Base-by-base conservation (phyloP, 139 green algal genomes). In the Asterochloris sp. region DNA sequence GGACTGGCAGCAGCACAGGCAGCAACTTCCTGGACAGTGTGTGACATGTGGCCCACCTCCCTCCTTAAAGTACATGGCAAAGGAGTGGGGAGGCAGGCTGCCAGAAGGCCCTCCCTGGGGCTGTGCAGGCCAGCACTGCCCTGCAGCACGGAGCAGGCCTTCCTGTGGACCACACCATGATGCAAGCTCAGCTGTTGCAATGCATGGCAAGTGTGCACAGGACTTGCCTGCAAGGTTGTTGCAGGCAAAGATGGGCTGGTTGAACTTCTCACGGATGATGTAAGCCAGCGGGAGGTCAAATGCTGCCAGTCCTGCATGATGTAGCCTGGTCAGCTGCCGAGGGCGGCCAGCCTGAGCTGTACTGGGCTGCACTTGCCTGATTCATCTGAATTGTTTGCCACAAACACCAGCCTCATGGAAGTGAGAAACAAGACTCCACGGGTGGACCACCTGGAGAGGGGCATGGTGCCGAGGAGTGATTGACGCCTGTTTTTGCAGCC, bases 161-260 rank as follows among this genome's bases (percentile, higher is more conserved):
- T 26, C 21, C 17, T 71, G 66, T 24, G 21, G 66, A 26, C 19
- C 66, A 71, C 4, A 71, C 4, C 66, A 24, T 24, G 21, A 2
- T 26, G 66, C 21, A 71, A 6, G 12, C 19, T 78, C 19, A 12
- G 27, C 47, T 23, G 12, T 23, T 64, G 29, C n/a, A 21, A 63
- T 13, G 12, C 73, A n/a, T 12, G n/a, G 23, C 21, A 27, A 67
- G 13, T 28, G 28, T 60, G 27, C 67, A 10, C n/a, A 24, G 16
- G 29, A 75, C 80, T 67, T 21, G 90, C 94, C 95, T 86, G 86
- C 83, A 10, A 98, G 83, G 90, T 99, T 97, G 87, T 99, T 99
- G 90, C 91, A 95, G 1, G 86, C 89, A 63, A 98, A 97, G 60
- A 98, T 98, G n/a, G 95, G 95, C 84, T 98, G 95, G 84, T 95